phyloP scores from a whole-genome alignment of 83 land plant species.

The Thuja plicata region DNA sequence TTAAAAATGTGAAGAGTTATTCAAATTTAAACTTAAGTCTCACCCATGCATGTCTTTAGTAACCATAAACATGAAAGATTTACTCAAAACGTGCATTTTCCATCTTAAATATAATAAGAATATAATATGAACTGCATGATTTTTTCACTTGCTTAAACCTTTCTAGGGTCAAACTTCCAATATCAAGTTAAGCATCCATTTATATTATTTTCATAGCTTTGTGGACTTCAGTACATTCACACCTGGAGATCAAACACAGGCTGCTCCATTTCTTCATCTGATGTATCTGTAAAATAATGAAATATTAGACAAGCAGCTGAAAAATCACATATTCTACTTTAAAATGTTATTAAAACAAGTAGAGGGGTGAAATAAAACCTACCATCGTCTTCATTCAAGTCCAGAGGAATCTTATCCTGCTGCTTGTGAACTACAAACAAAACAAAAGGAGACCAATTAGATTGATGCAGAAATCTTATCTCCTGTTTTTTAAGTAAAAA shows the following conservation, averaged over 20 bases:
- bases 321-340: neutral
- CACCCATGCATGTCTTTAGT: neutral
- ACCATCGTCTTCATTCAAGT: conserved; percentile 36
- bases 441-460: neutral
- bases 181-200: neutral
- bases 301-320: neutral
- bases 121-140: neutral
- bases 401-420: conserved; percentile 47
- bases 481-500: neutral
- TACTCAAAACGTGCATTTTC: neutral
- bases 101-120: neutral
- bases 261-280: conserved; percentile 56
- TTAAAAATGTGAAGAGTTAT: neutral
- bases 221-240: neutral
- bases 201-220: neutral
- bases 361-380: neutral
- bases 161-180: neutral
- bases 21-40: neutral
- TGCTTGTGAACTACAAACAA: conserved; percentile 51
- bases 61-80: neutral
- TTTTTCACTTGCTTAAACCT: neutral
- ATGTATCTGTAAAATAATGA: conserved; percentile 12
- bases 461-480: neutral
- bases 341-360: neutral
- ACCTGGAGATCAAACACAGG: conserved; percentile 62